Evolutionary conservation across 192 early-diverging fungal genomes (phyloP).

Genomic region (Ambispora gerdemannii): DNA sequence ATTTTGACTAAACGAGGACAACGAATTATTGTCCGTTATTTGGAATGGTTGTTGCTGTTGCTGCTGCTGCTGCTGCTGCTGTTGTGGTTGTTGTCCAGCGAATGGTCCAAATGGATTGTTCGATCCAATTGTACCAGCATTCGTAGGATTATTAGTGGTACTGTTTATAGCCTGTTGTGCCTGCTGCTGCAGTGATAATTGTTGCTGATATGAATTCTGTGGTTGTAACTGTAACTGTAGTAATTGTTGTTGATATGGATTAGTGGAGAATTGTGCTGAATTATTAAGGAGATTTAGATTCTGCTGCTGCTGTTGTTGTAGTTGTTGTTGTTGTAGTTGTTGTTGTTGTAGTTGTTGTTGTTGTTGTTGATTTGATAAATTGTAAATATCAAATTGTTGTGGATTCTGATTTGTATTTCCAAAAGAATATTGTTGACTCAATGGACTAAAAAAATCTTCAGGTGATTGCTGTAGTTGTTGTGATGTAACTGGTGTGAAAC

Average conservation of each 20-base stretch:
- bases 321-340: conserved; percentile 20
- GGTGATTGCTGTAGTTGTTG: conserved; percentile 35
- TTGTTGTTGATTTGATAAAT: background rate
- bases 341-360: conserved; percentile 26
- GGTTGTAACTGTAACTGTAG: conserved; percentile 39
- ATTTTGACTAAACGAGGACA: no score
- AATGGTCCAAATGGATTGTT: conserved; percentile 46
- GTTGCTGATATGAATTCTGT: conserved; percentile 39
- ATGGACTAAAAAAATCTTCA: no score
- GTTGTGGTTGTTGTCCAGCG: conserved; percentile 30
- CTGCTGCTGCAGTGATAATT: conserved; percentile 35
- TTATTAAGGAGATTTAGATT: conserved; percentile 29
- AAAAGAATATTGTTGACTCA: no score
- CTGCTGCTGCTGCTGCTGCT: conserved; percentile 24
- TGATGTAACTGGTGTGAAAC: no score
- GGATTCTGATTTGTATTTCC: no score
- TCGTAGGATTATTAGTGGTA: conserved; percentile 40
- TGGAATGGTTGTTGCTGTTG: conserved; percentile 28
- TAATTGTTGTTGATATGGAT: conserved; percentile 37
- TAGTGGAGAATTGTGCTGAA: conserved; percentile 32
- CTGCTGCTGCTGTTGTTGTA: conserved; percentile 33
- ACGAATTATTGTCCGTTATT: background rate
- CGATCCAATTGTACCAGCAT: conserved; percentile 37
- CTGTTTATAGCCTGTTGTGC: no score
- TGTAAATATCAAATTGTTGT: no score